These are phyloP conservation scores for Exsudoporus frostii DNA, from an alignment of 768 basidiomycete genomes.

Conservation along the genomic window DNA sequence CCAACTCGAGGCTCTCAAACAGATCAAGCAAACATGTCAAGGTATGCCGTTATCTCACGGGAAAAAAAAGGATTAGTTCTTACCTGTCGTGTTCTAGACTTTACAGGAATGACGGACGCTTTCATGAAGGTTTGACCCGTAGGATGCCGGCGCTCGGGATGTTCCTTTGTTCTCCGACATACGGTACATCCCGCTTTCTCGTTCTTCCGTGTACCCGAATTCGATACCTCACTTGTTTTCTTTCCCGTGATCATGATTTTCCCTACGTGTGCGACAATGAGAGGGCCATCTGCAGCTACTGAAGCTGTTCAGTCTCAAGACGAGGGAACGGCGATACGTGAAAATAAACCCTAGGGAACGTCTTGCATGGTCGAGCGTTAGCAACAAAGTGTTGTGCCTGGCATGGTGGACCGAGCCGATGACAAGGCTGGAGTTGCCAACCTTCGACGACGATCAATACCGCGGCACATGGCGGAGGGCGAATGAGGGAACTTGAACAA, in stretches of 20 bases:
- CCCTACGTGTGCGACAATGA: neutral
- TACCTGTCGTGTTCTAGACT: slow-evolving; percentile 5
- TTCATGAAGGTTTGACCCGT: slow-evolving; percentile 21
- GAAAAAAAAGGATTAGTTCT: too few species aligned
- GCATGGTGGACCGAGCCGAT: neutral
- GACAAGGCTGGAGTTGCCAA: neutral
- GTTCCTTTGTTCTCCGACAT: neutral
- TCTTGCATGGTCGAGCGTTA: neutral
- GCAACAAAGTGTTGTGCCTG: neutral
- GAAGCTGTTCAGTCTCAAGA: neutral
- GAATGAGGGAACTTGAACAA: neutral
- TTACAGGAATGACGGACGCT: slow-evolving; percentile 15
- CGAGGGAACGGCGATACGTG: neutral
- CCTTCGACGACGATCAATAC: neutral
- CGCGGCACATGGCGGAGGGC: neutral
- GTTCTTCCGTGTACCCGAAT: neutral
- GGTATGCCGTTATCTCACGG: slow-evolving; percentile 10
- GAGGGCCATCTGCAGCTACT: too few species aligned
- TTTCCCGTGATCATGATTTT: neutral
- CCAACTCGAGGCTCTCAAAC: slow-evolving; percentile 22
- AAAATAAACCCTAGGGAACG: neutral
- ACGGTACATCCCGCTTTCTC: neutral
- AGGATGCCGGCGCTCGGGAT: neutral
- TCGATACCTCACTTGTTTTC: neutral
- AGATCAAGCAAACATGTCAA: slow-evolving; percentile 18